Percentiles rank a stretch among this genome's conserved stretches.
phyloP scores from a whole-genome alignment of 148 eudicot species.

The Arctostaphylos glauca region DNA sequence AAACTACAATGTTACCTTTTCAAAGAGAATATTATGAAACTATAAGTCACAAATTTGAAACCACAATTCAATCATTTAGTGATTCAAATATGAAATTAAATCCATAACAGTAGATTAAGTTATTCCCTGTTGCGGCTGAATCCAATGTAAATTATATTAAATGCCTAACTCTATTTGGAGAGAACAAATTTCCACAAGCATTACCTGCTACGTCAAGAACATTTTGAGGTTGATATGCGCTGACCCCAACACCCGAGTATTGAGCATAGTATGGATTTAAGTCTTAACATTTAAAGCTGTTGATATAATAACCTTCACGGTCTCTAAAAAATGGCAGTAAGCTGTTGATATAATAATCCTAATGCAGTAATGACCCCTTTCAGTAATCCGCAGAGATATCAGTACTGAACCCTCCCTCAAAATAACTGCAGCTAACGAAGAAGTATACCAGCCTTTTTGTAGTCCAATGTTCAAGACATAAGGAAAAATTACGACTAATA shows the following conservation, averaged over 20 bases:
- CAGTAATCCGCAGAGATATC: neutral
- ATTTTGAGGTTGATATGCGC: neutral
- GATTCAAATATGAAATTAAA: neutral
- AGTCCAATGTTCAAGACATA: neutral
- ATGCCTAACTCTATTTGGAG: neutral
- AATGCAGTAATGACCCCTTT: neutral
- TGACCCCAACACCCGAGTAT: neutral
- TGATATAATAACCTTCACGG: neutral
- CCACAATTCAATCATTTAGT: neutral
- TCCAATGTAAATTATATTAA: neutral
- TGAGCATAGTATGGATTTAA: neutral
- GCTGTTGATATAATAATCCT: neutral
- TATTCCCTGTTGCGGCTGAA: neutral
- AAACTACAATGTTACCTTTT: too few species aligned
- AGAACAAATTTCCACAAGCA: neutral
- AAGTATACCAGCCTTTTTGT: neutral
- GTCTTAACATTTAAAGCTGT: neutral
- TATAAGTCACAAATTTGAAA: too few species aligned
- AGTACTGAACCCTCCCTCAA: neutral
- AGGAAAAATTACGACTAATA: neutral
- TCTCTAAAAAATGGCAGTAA: neutral
- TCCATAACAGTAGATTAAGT: neutral
- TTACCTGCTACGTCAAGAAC: neutral
- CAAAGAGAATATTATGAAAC: too few species aligned
- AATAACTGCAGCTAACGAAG: neutral